phyloP scores from a whole-genome alignment of 2,329 filamentous ascomycete species.

The Trichoderma citrinoviride region DNA sequence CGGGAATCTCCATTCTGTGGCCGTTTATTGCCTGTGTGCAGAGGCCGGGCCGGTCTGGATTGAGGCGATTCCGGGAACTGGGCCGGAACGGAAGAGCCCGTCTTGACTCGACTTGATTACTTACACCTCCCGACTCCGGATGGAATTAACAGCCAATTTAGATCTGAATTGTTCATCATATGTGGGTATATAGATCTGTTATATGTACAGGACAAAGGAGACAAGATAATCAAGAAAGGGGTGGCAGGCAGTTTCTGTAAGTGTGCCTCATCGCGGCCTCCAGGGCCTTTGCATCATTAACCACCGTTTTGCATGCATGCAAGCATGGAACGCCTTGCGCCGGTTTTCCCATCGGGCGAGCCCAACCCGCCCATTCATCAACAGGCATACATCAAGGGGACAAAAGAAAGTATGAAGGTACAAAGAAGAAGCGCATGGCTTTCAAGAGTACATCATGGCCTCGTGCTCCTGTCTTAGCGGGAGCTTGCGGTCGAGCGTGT shows the following conservation, averaged over 20 bases:
- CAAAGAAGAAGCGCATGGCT: neutral
- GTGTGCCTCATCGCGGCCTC: neutral
- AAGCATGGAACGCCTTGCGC: slow-evolving; percentile 5
- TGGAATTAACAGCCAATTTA: neutral
- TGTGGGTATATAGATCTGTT: neutral
- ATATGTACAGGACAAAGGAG: slow-evolving; percentile 6
- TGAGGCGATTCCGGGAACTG: neutral
- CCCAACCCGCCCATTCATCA: neutral
- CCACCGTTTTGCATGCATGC: neutral
- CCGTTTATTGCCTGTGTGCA: neutral
- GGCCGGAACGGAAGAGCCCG: slow-evolving; percentile 3
- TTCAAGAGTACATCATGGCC: neutral
- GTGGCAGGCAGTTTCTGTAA: neutral
- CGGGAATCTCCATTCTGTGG: neutral
- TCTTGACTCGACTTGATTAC: neutral
- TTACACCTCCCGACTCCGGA: neutral
- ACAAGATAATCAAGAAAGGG: neutral
- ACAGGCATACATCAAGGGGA: neutral
- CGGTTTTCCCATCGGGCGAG: neutral
- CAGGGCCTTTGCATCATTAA: slow-evolving; percentile 14
- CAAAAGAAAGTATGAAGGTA: no score
- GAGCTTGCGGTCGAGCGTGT: slow-evolving; percentile 58
- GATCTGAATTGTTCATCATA: neutral
- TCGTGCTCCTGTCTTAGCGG: slow-evolving; percentile 42
- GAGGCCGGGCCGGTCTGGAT: slow-evolving; percentile 8